Percentiles rank a stretch among this genome's conserved stretches.
Evolutionary conservation across 2,329 filamentous ascomycete species (phyloP).

Genomic region (Xylaria sp.): DNA sequence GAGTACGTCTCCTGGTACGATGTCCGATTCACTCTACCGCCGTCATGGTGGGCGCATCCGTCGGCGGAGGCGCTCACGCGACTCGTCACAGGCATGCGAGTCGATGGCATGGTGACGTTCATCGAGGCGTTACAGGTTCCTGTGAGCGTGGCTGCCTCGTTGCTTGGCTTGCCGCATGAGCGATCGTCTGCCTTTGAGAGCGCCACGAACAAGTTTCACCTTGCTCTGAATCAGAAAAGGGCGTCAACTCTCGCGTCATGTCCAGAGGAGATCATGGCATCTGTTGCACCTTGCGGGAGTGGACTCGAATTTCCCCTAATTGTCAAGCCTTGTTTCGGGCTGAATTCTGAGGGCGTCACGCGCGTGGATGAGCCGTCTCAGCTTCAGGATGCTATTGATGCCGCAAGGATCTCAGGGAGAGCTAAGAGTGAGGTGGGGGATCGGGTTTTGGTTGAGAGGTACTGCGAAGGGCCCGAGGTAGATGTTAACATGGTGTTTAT

Average conservation of each 20-base stretch:
- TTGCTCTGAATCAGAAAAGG: constrained; percentile 23
- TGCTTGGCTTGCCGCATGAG: constrained; percentile 24
- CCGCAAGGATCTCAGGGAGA: constrained; percentile 1
- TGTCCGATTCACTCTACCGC: constrained; percentile 18
- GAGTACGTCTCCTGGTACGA: constrained; percentile 26
- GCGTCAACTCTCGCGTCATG: constrained; percentile 20
- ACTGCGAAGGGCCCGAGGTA: constrained; percentile 28
- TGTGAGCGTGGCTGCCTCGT: constrained; percentile 22
- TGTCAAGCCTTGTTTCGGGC: constrained; percentile 28
- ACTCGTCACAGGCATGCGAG: constrained; percentile 11
- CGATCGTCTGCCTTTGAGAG: constrained; percentile 21
- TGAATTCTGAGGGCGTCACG: constrained; percentile 29
- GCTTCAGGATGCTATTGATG: constrained; percentile 10
- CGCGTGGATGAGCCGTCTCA: constrained; percentile 20
- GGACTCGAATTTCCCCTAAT: constrained; percentile 25
- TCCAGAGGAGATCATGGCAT: constrained; percentile 20
- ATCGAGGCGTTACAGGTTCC: constrained; percentile 24
- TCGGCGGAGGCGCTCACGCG: constrained; percentile 23
- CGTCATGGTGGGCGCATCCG: constrained; percentile 25
- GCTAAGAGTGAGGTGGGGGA: constrained; percentile 11
- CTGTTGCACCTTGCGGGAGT: constrained; percentile 8
- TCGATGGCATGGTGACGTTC: constrained; percentile 28
- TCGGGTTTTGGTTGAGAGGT: constrained; percentile 25
- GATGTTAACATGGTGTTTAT: constrained; percentile 29
- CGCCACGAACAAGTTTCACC: constrained; percentile 28